These are phyloP conservation scores for Suillus hirtellus DNA, from an alignment of 768 basidiomycete species.

Conservation along the genomic window DNA sequence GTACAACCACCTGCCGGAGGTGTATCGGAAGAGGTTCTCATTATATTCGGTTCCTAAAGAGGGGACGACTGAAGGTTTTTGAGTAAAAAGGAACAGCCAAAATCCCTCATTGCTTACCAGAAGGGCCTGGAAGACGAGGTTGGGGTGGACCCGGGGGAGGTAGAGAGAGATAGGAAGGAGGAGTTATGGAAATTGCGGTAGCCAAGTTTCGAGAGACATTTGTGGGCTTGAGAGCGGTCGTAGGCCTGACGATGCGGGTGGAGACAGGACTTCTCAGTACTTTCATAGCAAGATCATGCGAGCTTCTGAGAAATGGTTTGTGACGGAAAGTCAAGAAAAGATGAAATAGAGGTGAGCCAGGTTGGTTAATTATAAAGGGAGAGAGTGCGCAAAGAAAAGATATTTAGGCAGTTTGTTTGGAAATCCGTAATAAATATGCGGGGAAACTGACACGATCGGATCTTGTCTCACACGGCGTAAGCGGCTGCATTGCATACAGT, in stretches of 20 bases:
- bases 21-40: slow-evolving; percentile 16
- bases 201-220: slow-evolving; percentile 14
- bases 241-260: slow-evolving; percentile 12
- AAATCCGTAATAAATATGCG: slow-evolving; percentile 14
- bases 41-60: slow-evolving; percentile 9
- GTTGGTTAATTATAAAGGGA: slow-evolving; percentile 4
- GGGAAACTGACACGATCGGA: slow-evolving; percentile 13
- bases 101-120: slow-evolving; percentile 3
- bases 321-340: slow-evolving; percentile 12
- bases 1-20: slow-evolving; percentile 29
- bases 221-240: background rate
- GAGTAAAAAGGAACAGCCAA: background rate
- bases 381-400: background rate
- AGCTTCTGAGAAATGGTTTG: background rate
- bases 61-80: slow-evolving; percentile 5
- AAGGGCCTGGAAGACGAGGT: background rate
- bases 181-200: slow-evolving; percentile 13
- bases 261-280: slow-evolving; percentile 5
- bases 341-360: slow-evolving; percentile 12
- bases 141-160: slow-evolving; percentile 12
- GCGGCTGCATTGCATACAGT: no score
- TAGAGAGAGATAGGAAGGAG: slow-evolving; percentile 17
- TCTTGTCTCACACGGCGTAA: slow-evolving; percentile 12
- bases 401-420: background rate
- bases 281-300: slow-evolving; percentile 16